A percentile compares a stretch with the other conserved stretches of the same genome.
phyloP scores from a whole-genome alignment of 306 rosid species.

The Citrullus amarus region DNA sequence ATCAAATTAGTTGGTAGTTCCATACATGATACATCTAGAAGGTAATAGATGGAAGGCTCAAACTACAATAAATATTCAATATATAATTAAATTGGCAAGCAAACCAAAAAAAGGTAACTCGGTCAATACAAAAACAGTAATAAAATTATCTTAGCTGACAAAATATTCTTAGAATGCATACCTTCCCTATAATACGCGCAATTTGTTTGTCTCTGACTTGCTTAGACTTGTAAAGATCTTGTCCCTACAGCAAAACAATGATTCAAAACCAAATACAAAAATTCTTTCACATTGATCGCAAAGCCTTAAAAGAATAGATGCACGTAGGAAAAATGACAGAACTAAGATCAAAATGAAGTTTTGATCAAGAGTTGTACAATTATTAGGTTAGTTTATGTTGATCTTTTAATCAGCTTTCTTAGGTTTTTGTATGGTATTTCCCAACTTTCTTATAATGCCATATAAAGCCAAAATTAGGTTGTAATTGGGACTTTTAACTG shows the following conservation, averaged over 20 bases:
- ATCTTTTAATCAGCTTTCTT: neutral
- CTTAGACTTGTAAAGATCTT: conserved; percentile 65
- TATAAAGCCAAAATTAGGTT: neutral
- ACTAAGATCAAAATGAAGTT: neutral
- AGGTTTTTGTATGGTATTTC: neutral
- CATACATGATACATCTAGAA: neutral
- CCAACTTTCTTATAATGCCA: neutral
- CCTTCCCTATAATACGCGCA: conserved; percentile 80
- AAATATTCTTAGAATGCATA: conserved; percentile 15
- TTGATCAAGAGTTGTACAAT: neutral
- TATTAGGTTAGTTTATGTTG: neutral
- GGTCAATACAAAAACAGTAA: neutral
- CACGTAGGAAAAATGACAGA: neutral
- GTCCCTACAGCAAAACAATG: conserved; percentile 38
- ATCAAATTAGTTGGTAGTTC: neutral
- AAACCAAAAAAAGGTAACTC: neutral
- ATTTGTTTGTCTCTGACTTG: conserved; percentile 89
- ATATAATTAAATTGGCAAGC: neutral
- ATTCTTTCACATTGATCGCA: neutral
- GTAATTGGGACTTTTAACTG: neutral
- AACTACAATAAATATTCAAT: neutral
- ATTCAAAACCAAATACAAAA: neutral
- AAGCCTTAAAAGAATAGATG: neutral
- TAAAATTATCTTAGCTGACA: neutral
- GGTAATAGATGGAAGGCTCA: neutral